Evolutionary conservation across 805 yeast species (phyloP).

Genomic region (Metschnikowia baotianmanensis): DNA sequence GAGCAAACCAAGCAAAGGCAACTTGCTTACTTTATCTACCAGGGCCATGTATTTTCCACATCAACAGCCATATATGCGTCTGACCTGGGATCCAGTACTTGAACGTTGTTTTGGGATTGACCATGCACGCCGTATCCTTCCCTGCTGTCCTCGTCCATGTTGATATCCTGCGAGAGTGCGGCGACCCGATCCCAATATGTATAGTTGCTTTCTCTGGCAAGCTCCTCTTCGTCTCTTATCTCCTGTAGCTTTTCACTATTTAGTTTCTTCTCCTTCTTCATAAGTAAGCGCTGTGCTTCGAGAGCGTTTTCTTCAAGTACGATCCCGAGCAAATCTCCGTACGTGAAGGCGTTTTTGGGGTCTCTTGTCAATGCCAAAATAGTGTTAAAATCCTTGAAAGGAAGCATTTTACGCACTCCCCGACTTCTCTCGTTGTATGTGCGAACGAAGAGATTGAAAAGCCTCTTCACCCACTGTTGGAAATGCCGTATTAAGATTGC

Average conservation of each 20-base stretch:
- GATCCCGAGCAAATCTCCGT: slow-evolving; percentile 24
- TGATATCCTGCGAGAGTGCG: slow-evolving; percentile 22
- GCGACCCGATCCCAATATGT: slow-evolving; percentile 37
- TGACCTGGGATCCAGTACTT: not conserved
- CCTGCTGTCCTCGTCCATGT: slow-evolving; percentile 9
- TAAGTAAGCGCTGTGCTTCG: slow-evolving; percentile 19
- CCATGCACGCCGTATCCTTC: not conserved
- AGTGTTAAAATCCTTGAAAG: slow-evolving; percentile 24
- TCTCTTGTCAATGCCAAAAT: slow-evolving; percentile 25
- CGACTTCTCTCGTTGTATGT: slow-evolving; percentile 25
- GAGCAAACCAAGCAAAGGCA: not conserved
- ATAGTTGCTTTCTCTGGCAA: slow-evolving; percentile 27
- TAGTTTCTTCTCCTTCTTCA: slow-evolving; percentile 10
- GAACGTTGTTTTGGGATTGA: not conserved
- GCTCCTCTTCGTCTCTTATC: slow-evolving; percentile 17
- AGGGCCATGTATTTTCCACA: not conserved
- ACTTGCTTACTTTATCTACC: not conserved
- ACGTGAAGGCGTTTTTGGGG: slow-evolving; percentile 18
- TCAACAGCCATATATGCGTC: slow-evolving; percentile 4
- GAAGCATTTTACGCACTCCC: slow-evolving; percentile 12
- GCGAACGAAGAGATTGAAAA: slow-evolving; percentile 35
- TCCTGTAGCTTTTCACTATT: slow-evolving; percentile 13
- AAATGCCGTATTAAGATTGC: slow-evolving; percentile 27
- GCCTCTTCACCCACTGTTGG: slow-evolving; percentile 34
- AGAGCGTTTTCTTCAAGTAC: slow-evolving; percentile 27